Base-by-base conservation (phyloP, 805 yeast species). In the Yarrowia sp. region DNA sequence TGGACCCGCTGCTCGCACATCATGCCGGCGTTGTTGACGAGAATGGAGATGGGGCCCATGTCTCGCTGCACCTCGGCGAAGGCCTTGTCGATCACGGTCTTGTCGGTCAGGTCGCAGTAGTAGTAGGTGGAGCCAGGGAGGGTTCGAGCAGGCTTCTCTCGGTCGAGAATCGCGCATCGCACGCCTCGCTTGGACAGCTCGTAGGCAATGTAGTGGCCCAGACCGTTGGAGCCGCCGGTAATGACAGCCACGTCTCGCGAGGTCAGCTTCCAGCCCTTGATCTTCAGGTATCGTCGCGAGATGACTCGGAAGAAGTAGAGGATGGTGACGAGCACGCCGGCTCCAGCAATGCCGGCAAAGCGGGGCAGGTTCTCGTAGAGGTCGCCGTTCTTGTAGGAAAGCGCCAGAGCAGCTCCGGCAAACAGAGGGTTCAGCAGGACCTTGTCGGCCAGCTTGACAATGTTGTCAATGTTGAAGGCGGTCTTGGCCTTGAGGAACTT, bases 191-290 rank as follows among this genome's bases (percentile, higher is more conserved):
- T 70, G 8, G 75, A 66, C 65, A 6, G 75, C 72, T 61, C 92
- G 79, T 24, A 69, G 68, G 80, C 88, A 5, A 93, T 65, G 65
- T 84, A 88, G 38, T 74, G 75, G 0, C 98, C 98, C 8, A 93
- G 77, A 0, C 97, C 98, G 0, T 83, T 76, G 6, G 81, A 71
- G 0, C 97, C 98, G 0, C 98, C 98, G 0, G 98, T 92, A 19
- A 93, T 76, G 4, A 91, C 73, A 0, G 84, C 87, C 8, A 87
- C 77, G 68, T 89, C 96, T 12, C 76, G 29, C 21, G 59, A 35
- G 7, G 25, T 24, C 21, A 58, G 62, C 32, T 58, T 42, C 62
- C 61, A 55, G 61, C 61, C 61, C 38, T 39, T 38, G 61, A 55
- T 39, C 16, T 55, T 27, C 38, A 55, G 46, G 47, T 55, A 55